Evolutionary conservation across 1,284 basidiomycete genomes (phyloP).

Genomic region (Phellinidium pouzarii): DNA sequence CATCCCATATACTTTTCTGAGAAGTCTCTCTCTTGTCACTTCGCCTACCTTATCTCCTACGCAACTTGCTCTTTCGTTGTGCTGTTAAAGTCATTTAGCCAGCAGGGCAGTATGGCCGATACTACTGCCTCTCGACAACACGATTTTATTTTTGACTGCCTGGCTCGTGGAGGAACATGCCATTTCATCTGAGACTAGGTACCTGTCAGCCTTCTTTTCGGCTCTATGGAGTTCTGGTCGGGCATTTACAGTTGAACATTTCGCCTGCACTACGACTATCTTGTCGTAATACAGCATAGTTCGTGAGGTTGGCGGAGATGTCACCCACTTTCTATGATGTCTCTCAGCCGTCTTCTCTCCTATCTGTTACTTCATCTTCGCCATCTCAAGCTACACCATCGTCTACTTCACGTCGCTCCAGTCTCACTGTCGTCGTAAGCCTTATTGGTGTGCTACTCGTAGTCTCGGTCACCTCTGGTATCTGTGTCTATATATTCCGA

Average conservation of each 20-base stretch:
- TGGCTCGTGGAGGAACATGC: too few species aligned
- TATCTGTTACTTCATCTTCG: not conserved
- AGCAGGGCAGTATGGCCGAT: too few species aligned
- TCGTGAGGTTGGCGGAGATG: not conserved
- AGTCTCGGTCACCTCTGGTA: not conserved
- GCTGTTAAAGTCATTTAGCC: too few species aligned
- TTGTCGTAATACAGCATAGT: not conserved
- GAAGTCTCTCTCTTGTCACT: not conserved
- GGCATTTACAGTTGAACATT: not conserved
- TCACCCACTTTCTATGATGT: conserved; percentile 6
- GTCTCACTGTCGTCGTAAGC: conserved; percentile 1
- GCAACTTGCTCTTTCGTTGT: too few species aligned
- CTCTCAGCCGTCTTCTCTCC: not conserved
- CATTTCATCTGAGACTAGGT: too few species aligned
- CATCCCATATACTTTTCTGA: not conserved
- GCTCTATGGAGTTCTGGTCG: too few species aligned
- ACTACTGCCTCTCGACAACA: too few species aligned
- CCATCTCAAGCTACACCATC: not conserved
- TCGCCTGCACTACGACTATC: not conserved
- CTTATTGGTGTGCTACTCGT: conserved; percentile 1
- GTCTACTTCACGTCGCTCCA: not conserved
- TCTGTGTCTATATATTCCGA: conserved; percentile 10
- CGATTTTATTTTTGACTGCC: too few species aligned
- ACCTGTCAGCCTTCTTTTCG: too few species aligned
- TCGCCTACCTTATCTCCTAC: too few species aligned